Evolutionary conservation across 305 asterid species (phyloP), one percentile per base, ranked within the genome.

Genomic region (Fraxinus sp.): DNA sequence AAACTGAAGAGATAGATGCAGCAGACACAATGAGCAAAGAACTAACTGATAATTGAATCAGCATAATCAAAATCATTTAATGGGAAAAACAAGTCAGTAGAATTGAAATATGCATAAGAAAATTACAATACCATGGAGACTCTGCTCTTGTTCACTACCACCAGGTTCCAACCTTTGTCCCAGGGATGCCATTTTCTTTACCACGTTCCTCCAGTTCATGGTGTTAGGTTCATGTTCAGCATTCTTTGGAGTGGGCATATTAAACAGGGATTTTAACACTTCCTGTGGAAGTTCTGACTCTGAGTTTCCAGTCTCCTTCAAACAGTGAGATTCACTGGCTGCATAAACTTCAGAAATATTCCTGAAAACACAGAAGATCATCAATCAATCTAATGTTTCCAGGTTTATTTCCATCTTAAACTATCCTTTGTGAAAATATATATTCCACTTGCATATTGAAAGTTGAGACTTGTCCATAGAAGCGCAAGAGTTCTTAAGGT

Each of bases 151-250:
- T 84, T 84, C 90, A 83, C 74, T 81, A 59, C 82, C 88, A 80
- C 49, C 86, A 83, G 92, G 87, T 71, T 90, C 92, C 84, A 70
- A 79, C 78, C 86, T 93, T 78, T 85, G 95, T 79, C 97, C 93
- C 82, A 90, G 88, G 68, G 97, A 90, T 57, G 91, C 57, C 91
- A 96, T 80, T 93, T 96, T 88, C 88, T 92, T 93, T 36, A 91
- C 97, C 14, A 96, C 88, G 59, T 90, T 93, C 88, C 92, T 96
- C 99, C 99, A 96, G 86, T 94, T 93, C 98, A 96, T 89, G 82
- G 85, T 80, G 81, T 83, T 88, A 74, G 97, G 98, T 82, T 93
- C 97, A 32, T 82, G 95, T 88, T 91, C 97, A 68, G 91, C 93
- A 82, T 89, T 87, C 91, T 87, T 92, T 30, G 93, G 94, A 5